Conservation (phyloP, 148 eudicot genomes). For the Nyssa sinensis region DNA sequence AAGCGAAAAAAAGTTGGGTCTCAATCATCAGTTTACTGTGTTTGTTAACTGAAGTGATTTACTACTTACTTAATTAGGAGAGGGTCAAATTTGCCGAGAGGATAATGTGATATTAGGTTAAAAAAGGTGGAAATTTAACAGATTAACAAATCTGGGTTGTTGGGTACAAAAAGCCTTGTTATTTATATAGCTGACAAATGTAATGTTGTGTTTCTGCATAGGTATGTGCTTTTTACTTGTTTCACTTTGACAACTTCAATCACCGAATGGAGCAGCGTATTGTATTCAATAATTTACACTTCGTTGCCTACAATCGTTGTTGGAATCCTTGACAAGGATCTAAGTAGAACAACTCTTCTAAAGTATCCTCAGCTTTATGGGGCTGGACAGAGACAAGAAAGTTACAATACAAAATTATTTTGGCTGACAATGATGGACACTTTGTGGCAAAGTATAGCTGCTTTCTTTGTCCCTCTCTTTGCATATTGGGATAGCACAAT, state of each 20-base stretch:
- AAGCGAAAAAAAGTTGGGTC: neutral
- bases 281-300: slow-evolving; percentile 85
- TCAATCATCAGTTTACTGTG: neutral
- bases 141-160: too few species aligned
- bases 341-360: slow-evolving; percentile 72
- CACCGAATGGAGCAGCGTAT: slow-evolving; percentile 94
- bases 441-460: slow-evolving; percentile 86
- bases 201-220: slow-evolving; percentile 30
- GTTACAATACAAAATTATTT: slow-evolving; percentile 75
- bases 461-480: slow-evolving; percentile 69
- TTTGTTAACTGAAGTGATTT: neutral
- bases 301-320: slow-evolving; percentile 82
- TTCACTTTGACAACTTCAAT: slow-evolving; percentile 90
- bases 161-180: neutral
- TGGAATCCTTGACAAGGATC: slow-evolving; percentile 94
- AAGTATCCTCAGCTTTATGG: slow-evolving; percentile 80
- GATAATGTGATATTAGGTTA: too few species aligned
- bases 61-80: too few species aligned
- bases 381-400: slow-evolving; percentile 77
- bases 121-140: too few species aligned
- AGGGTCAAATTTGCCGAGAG: too few species aligned
- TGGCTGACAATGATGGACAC: slow-evolving; percentile 88
- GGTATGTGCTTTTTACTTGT: slow-evolving; percentile 78
- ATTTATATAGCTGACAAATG: neutral
- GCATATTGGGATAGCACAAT: slow-evolving; percentile 68